Conservation (phyloP, 2,329 filamentous ascomycete species). For the Bimuria novae-zelandiae region DNA sequence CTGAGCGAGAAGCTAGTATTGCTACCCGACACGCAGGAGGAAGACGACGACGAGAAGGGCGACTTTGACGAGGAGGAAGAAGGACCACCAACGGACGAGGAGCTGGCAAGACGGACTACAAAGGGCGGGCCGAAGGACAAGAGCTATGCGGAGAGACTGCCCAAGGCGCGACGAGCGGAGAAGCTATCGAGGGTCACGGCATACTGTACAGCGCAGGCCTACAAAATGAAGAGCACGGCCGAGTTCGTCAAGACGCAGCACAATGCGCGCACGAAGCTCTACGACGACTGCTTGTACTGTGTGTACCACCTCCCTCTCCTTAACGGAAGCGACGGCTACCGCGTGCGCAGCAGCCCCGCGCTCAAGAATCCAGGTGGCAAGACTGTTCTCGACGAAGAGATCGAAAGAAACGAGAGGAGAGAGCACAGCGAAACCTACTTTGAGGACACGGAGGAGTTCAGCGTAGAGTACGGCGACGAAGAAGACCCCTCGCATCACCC, state of each 20-base stretch:
- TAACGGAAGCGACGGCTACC: constrained; percentile 82
- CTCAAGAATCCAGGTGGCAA: constrained; percentile 92
- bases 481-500: constrained; percentile 30
- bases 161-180: constrained; percentile 84
- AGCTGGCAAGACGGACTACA: constrained; percentile 65
- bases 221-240: constrained; percentile 86
- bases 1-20: constrained; percentile 96
- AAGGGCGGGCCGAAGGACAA: constrained; percentile 71
- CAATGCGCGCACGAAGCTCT: constrained; percentile 90
- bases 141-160: constrained; percentile 90
- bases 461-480: constrained; percentile 45
- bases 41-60: constrained; percentile 57
- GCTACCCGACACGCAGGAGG: constrained; percentile 74
- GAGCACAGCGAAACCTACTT: constrained; percentile 93
- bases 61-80: constrained; percentile 62
- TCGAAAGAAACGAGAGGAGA: constrained; percentile 86
- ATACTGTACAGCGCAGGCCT: constrained; percentile 94
- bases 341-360: constrained; percentile 86
- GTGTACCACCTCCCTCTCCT: constrained; percentile 92
- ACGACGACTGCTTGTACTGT: constrained; percentile 95
- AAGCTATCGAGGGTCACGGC: constrained; percentile 90
- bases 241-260: constrained; percentile 87
- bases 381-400: constrained; percentile 90
- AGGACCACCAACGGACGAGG: constrained; percentile 70
- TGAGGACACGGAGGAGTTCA: constrained; percentile 69